Evolutionary conservation across 768 basidiomycete genomes (phyloP), one percentile per base, ranked within the genome.

Genomic region (Lactarius hengduanensis): DNA sequence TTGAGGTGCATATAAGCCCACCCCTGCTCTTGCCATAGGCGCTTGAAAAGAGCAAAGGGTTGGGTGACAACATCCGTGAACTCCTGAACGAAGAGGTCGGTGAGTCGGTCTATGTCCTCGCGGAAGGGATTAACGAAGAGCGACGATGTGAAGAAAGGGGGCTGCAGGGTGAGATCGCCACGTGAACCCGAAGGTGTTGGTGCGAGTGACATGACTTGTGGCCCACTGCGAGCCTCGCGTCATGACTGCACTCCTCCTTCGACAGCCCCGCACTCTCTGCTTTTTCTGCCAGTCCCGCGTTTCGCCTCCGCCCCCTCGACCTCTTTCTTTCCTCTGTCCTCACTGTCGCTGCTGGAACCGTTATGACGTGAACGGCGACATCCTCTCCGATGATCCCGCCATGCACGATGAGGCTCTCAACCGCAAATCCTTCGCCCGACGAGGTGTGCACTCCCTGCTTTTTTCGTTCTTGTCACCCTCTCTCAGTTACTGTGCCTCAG

Each of bases 341-440:
- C 76, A 83, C 11, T 93, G 91, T 72, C 77, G 77, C 50, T 91
- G 89, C 74, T 86, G 86, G 85, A 95, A 94, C 75, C 83, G 86
- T 56, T 91, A 84, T 73, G 85, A 90, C 71, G 76, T 83, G 59
- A 74, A 79, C 15, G 94, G 93, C 43, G 85, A 93, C 69, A 92
- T 96, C 69, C 71, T 89, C 43, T 92, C 92, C 1, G 89, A 94
- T 72, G 89, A 94, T 63, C 91, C 93, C 20, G 92, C 93, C 1
- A 94, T 94, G 92, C 86, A 92, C 73, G 86, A 92, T 69, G 86
- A 93, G 73, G 75, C 81, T 1, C 71, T 96, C 69, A 96, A 94
- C 73, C 73, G 78, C 2, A 75, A 72, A 22, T 88, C 89, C 3
- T 95, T 94, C 74, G 81, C 87, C 0, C 87, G 82, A 73, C 82